Percentiles rank a stretch among this genome's conserved stretches.
Conservation (phyloP, 1,139 yeast genomes). For the Blastobotrys proliferans region DNA sequence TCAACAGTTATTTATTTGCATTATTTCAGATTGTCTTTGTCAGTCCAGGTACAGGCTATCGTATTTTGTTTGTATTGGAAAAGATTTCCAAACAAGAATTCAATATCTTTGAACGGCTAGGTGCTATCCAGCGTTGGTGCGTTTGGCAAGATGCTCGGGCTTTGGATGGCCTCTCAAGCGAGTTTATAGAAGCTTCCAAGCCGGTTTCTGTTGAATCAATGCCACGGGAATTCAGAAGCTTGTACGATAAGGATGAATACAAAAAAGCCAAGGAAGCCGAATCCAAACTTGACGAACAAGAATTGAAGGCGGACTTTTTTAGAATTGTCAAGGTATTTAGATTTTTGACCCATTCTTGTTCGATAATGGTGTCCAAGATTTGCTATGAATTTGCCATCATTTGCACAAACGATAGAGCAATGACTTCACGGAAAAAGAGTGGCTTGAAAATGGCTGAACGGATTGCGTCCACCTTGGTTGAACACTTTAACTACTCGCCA, state of each 20-base stretch:
- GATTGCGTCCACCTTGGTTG: constrained; percentile 29
- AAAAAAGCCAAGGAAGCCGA: constrained; percentile 29
- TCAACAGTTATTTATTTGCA: constrained; percentile 25
- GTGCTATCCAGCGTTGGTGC: constrained; percentile 26
- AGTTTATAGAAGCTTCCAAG: constrained; percentile 24
- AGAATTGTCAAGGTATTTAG: constrained; percentile 29
- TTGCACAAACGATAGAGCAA: constrained; percentile 25
- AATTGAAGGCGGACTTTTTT: constrained; percentile 15
- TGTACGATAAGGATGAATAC: constrained; percentile 26
- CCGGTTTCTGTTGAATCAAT: constrained; percentile 25
- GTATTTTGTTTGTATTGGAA: constrained; percentile 27
- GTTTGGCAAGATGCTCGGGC: constrained; percentile 29
- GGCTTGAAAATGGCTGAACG: constrained; percentile 31
- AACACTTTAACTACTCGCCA: constrained; percentile 24
- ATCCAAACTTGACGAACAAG: constrained; percentile 18
- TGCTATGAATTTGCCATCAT: constrained; percentile 27
- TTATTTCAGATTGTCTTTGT: constrained; percentile 30
- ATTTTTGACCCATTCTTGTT: constrained; percentile 29
- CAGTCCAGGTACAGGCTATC: constrained; percentile 31
- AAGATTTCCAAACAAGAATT: constrained; percentile 17
- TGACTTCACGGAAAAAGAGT: constrained; percentile 23
- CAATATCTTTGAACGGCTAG: constrained; percentile 18
- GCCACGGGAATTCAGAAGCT: constrained; percentile 17
- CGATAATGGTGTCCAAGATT: constrained; percentile 29
- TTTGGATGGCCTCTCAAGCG: constrained; percentile 18